Conservation (phyloP, 2,329 filamentous ascomycete genomes). For the Epichloe coenophiala region DNA sequence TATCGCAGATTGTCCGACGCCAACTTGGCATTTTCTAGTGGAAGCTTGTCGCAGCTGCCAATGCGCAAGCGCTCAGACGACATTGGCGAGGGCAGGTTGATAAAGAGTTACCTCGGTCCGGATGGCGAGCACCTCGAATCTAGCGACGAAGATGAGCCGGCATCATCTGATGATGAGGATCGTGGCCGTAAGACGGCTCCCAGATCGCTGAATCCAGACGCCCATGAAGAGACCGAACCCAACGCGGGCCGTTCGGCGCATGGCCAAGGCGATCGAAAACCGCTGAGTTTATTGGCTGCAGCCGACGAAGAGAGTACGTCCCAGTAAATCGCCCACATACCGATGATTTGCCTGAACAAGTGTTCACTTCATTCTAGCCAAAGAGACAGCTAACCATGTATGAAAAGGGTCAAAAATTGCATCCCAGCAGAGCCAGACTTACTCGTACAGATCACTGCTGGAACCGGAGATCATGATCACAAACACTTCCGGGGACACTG, state of each 20-base stretch:
- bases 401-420: slow-evolving; percentile 37
- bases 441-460: slow-evolving; percentile 51
- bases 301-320: slow-evolving; percentile 66
- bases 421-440: slow-evolving; percentile 28
- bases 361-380: background rate
- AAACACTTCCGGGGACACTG: slow-evolving; percentile 46
- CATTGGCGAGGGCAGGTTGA: slow-evolving; percentile 39
- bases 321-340: background rate
- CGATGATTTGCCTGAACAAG: background rate
- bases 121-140: slow-evolving; percentile 55
- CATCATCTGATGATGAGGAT: slow-evolving; percentile 54
- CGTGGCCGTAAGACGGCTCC: slow-evolving; percentile 45
- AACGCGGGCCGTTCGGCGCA: slow-evolving; percentile 17
- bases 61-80: slow-evolving; percentile 37
- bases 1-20: slow-evolving; percentile 62
- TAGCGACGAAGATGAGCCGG: slow-evolving; percentile 56
- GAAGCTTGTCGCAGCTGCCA: slow-evolving; percentile 47
- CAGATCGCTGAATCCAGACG: slow-evolving; percentile 29
- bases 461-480: slow-evolving; percentile 56
- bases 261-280: slow-evolving; percentile 26
- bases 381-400: slow-evolving; percentile 9
- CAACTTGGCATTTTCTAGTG: slow-evolving; percentile 49
- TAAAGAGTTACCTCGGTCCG: slow-evolving; percentile 53
- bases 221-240: slow-evolving; percentile 21
- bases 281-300: slow-evolving; percentile 54